phyloP scores from a whole-genome alignment of 352 stramenopile species.

The Phytophthora hibernalis region DNA sequence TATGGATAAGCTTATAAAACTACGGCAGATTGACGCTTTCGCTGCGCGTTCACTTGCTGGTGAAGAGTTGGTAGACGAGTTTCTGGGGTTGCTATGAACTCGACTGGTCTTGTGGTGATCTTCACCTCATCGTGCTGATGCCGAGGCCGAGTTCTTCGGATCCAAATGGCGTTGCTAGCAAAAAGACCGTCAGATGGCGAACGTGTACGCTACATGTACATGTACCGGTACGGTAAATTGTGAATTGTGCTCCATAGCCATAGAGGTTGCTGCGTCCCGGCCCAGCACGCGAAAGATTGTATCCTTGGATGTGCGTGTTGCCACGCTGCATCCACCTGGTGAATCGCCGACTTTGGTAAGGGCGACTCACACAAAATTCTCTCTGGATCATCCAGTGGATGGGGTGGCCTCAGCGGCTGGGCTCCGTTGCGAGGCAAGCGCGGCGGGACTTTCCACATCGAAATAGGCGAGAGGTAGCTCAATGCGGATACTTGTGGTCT shows the following conservation, averaged over 20 bases:
- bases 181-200: constrained; percentile 3
- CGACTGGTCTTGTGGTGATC: constrained; percentile 10
- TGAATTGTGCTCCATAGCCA: constrained; percentile 5
- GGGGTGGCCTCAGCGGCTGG: constrained; percentile 15
- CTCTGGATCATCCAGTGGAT: no score
- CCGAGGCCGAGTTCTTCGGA: constrained; percentile 8
- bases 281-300: constrained; percentile 14
- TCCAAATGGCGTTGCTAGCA: constrained; percentile 21
- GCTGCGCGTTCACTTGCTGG: constrained; percentile 16
- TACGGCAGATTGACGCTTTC: neutral
- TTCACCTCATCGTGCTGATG: constrained; percentile 13
- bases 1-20: neutral
- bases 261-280: constrained; percentile 26
- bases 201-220: neutral
- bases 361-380: constrained; percentile 31
- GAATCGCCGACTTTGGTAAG: constrained; percentile 22
- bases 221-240: no score
- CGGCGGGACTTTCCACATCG: constrained; percentile 24
- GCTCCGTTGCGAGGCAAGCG: constrained; percentile 1
- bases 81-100: constrained; percentile 17
- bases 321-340: constrained; percentile 14
- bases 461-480: constrained; percentile 15
- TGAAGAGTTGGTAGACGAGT: constrained; percentile 7
- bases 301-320: constrained; percentile 28
- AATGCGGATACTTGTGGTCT: constrained; percentile 24